A percentile compares a stretch with the other conserved stretches of the same genome.
Evolutionary conservation across 805 yeast genomes (phyloP).

Genomic region (Suhomyces kilbournensis): DNA sequence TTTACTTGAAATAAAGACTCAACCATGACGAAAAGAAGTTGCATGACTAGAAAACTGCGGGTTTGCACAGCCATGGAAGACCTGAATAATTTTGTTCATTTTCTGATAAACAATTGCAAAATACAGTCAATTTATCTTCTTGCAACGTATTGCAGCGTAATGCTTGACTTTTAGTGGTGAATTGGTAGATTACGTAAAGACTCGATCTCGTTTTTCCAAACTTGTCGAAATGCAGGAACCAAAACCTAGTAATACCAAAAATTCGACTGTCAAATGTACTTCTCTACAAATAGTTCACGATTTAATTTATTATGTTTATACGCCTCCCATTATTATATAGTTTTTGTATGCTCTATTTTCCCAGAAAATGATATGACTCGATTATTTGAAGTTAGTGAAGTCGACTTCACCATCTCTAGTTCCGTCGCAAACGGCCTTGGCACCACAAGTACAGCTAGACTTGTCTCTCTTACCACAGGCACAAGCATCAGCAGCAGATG

Average conservation of each 20-base stretch:
- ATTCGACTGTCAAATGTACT: too few relatives aligned
- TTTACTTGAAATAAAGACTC: too few relatives aligned
- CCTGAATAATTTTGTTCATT: not conserved
- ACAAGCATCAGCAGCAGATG: slow-evolving; percentile 44
- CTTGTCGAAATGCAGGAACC: not conserved
- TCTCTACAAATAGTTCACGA: not conserved
- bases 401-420: slow-evolving; percentile 57
- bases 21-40: too few relatives aligned
- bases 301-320: not conserved
- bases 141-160: not conserved
- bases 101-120: not conserved
- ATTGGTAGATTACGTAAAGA: not conserved
- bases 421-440: slow-evolving; percentile 24
- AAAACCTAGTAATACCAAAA: too few relatives aligned
- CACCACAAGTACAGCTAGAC: slow-evolving; percentile 55
- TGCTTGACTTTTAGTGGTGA: not conserved
- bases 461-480: slow-evolving; percentile 59
- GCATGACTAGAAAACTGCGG: too few relatives aligned
- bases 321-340: not conserved
- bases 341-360: not conserved
- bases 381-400: slow-evolving; percentile 42
- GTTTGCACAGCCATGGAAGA: not conserved
- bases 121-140: not conserved
- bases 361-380: not conserved
- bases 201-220: not conserved